Evolutionary conservation across 108 stramenopile species (phyloP), one percentile per base, ranked within the genome.

Genomic region (Cyclotella kingstonii): DNA sequence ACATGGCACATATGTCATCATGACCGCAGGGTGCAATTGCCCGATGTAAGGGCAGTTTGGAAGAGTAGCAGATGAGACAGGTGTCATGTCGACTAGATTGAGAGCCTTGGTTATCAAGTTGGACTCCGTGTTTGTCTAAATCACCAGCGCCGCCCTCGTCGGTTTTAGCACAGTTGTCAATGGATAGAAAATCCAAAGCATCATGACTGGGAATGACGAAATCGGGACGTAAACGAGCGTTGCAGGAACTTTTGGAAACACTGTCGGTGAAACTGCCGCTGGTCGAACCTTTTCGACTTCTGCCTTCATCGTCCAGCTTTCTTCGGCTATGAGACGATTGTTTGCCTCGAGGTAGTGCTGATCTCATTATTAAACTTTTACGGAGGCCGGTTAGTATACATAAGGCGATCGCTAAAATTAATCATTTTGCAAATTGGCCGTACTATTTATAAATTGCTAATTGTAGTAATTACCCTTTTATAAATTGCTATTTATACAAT

Each of bases 1-100:
- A 94, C 14, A 75, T 35, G 14, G 77, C 82, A 70, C 93, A 94
- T 55, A 94, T 73, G 43, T 88, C 81, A 77, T 96, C 77, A 66
- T 89, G 91, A 18, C 77, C 76, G 70, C 91, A 93, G 21, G 91
- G 88, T 23, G 69, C 46, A 27, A 86, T 76, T 34, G 79, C 68
- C 0, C 77, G 73, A 19, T 73, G 49, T 11, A 34, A 15, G 19
- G 38, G 64, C 47, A 93, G 59, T n/a, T 34, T 26, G 55, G 75
- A 73, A 25, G 76, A 70, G 66, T 82, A 93, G 60, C 91, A 93
- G 18, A 93, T 70, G 30, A 93, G 69, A 54, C 91, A 93, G 53
- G 78, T 30, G 38, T 48, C 48, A 50, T 51, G 62, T 29, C 21
- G 61, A 0, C 34, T 23, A 12, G 44, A 22, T 63, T 42, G 1